A percentile compares a stretch with the other conserved stretches of the same genome.
Evolutionary conservation across 2,329 filamentous ascomycete genomes (phyloP).

Genomic region (Penicillium sp.): DNA sequence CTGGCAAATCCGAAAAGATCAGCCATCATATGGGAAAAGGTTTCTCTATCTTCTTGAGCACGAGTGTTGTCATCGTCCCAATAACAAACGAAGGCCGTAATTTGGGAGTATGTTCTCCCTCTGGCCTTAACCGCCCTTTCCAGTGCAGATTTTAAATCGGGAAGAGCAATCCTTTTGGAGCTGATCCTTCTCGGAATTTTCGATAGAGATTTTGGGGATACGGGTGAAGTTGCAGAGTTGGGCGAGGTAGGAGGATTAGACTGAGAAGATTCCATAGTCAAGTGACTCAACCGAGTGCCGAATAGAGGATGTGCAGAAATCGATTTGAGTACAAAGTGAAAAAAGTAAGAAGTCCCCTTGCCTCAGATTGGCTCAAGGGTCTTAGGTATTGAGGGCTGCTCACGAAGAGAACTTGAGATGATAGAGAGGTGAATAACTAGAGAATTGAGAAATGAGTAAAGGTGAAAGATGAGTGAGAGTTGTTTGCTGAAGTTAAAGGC

Average conservation of each 20-base stretch:
- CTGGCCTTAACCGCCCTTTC: not conserved
- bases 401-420: not conserved
- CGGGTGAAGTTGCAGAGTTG: not conserved
- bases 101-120: too few species aligned
- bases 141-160: not conserved
- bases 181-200: not conserved
- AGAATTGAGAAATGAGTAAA: too few species aligned
- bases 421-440: too few species aligned
- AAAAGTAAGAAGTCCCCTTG: not conserved
- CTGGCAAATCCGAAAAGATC: too few species aligned
- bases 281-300: not conserved
- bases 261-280: not conserved
- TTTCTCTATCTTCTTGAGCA: too few species aligned
- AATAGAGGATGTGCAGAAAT: not conserved
- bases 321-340: not conserved
- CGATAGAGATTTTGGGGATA: not conserved
- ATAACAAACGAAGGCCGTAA: too few species aligned
- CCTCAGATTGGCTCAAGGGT: not conserved
- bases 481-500: not conserved
- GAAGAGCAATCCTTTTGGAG: not conserved
- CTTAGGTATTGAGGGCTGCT: too few species aligned
- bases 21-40: too few species aligned
- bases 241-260: not conserved
- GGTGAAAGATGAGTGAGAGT: too few species aligned
- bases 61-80: too few species aligned